Evolutionary conservation across 75 land plant species (phyloP).

Genomic region (Selaginella moellendorffii): DNA sequence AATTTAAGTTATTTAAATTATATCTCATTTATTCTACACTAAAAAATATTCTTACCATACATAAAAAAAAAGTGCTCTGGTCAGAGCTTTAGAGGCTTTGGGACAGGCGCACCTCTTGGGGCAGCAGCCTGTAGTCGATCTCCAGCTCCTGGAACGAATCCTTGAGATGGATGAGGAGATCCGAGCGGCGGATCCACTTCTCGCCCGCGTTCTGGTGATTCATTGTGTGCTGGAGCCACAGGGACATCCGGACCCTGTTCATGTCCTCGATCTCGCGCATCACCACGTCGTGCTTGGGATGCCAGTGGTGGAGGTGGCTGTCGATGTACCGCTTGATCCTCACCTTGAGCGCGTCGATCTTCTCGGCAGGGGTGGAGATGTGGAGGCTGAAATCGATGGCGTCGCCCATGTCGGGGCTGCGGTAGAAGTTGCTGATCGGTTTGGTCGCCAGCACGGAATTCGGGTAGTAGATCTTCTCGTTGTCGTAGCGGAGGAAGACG

Average conservation of each 20-base stretch:
- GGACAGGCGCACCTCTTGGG: constrained; percentile 45
- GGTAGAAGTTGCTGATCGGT: constrained; percentile 60
- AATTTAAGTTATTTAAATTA: too few species aligned
- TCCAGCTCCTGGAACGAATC: constrained; percentile 40
- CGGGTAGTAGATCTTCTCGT: constrained; percentile 65
- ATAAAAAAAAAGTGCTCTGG: too few species aligned
- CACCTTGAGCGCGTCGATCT: too few species aligned
- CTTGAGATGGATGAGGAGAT: constrained; percentile 40
- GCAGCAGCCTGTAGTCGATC: constrained; percentile 46
- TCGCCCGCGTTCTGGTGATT: constrained; percentile 62
- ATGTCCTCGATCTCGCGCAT: constrained; percentile 44
- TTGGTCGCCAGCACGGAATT: constrained; percentile 54
- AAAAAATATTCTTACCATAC: too few species aligned
- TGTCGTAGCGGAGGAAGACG: constrained; percentile 64
- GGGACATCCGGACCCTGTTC: constrained; percentile 33
- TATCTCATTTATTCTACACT: too few species aligned
- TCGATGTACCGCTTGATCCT: too few species aligned
- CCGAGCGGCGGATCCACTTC: constrained; percentile 37
- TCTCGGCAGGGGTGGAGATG: constrained; percentile 62
- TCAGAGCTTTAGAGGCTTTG: too few species aligned
- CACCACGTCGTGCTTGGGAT: constrained; percentile 29
- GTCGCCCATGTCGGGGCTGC: constrained; percentile 95
- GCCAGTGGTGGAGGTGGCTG: constrained; percentile 54
- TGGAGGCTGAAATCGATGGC: constrained; percentile 50
- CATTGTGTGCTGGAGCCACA: constrained; percentile 45